Evolutionary conservation across 352 stramenopile species (phyloP).

Genomic region (Phytophthora agathidicida): DNA sequence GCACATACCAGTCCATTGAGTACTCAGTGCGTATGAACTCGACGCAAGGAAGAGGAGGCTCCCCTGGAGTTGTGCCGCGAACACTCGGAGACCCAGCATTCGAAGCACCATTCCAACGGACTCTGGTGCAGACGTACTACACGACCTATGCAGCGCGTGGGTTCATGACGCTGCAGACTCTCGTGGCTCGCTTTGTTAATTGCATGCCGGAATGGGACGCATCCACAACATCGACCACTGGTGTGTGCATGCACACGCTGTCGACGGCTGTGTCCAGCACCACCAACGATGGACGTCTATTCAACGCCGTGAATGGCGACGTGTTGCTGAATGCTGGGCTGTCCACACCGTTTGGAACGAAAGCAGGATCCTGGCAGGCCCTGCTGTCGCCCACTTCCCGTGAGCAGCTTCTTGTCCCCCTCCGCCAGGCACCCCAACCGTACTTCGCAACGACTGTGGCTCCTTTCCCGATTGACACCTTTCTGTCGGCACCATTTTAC

Average conservation of each 20-base stretch:
- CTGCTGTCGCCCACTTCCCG: neutral
- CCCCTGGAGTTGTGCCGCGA: constrained; percentile 37
- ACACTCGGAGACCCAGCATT: constrained; percentile 56
- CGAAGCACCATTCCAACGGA: constrained; percentile 53
- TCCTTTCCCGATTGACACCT: constrained; percentile 56
- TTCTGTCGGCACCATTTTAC: constrained; percentile 68
- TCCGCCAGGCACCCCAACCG: constrained; percentile 54
- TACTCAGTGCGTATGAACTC: constrained; percentile 75
- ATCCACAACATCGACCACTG: constrained; percentile 40
- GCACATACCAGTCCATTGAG: constrained; percentile 52
- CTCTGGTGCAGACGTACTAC: constrained; percentile 46
- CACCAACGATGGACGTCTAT: constrained; percentile 29
- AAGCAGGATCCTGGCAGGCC: neutral
- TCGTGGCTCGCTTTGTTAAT: constrained; percentile 61
- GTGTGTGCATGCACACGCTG: constrained; percentile 46
- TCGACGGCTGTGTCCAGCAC: constrained; percentile 35
- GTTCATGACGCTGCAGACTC: constrained; percentile 77
- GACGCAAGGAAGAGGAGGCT: constrained; percentile 31
- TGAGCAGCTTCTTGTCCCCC: constrained; percentile 40
- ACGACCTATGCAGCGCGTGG: constrained; percentile 43
- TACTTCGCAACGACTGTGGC: constrained; percentile 44
- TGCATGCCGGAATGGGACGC: constrained; percentile 60
- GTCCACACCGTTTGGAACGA: constrained; percentile 2
- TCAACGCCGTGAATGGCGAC: constrained; percentile 37
- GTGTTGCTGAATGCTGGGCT: constrained; percentile 35